Evolutionary conservation across 2,329 filamentous ascomycete genomes (phyloP).

Genomic region (Diaporthe sp.): DNA sequence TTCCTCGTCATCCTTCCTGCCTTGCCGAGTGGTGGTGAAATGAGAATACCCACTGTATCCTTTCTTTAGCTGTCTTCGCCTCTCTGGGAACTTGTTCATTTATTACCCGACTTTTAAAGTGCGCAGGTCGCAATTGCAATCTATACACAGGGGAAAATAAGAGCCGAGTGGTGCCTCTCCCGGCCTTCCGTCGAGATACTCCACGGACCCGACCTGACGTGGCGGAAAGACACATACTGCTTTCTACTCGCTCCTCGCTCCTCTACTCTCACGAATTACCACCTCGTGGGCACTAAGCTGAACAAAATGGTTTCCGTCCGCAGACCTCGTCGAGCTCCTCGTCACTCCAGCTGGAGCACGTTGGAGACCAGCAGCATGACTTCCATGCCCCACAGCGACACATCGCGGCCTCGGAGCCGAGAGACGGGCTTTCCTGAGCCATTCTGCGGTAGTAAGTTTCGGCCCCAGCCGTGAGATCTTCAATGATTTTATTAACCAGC

Average conservation of each 20-base stretch:
- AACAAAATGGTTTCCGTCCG: slow-evolving; percentile 38
- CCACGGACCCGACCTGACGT: slow-evolving; percentile 3
- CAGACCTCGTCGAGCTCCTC: slow-evolving; percentile 35
- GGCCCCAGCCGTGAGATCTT: background rate
- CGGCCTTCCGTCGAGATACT: slow-evolving; percentile 12
- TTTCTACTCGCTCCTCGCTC: background rate
- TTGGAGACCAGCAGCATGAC: slow-evolving; percentile 34
- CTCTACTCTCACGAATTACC: background rate
- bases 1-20: slow-evolving; percentile 5
- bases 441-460: slow-evolving; percentile 59
- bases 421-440: slow-evolving; percentile 67
- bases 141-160: slow-evolving; percentile 10
- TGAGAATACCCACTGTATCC: slow-evolving; percentile 34
- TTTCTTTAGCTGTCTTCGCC: slow-evolving; percentile 33
- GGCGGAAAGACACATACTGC: background rate
- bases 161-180: slow-evolving; percentile 34
- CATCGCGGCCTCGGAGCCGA: slow-evolving; percentile 43
- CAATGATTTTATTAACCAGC: background rate
- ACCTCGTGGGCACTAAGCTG: slow-evolving; percentile 15
- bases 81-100: slow-evolving; percentile 13
- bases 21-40: slow-evolving; percentile 21
- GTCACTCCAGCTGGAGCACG: slow-evolving; percentile 33
- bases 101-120: slow-evolving; percentile 3
- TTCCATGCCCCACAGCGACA: slow-evolving; percentile 37
- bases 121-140: slow-evolving; percentile 32